phyloP scores from a whole-genome alignment of 2,329 filamentous ascomycete genomes.

The Rhinocladiella mackenziei region DNA sequence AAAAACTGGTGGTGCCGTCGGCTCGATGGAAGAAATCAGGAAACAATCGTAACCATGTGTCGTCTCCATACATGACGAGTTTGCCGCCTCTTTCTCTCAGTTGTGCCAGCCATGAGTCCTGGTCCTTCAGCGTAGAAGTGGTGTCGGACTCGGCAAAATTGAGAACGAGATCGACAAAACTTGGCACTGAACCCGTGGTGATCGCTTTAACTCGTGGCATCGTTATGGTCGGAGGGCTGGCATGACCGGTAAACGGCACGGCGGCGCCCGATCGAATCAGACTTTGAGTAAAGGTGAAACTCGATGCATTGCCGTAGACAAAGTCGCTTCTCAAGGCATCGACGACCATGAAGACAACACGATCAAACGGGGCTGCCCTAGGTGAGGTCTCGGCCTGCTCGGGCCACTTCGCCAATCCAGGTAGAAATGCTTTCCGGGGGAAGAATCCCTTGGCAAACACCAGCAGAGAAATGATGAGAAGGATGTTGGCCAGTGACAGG shows the following conservation, averaged over 20 bases:
- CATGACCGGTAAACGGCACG: slow-evolving; percentile 90
- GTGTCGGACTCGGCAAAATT: slow-evolving; percentile 95
- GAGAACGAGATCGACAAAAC: slow-evolving; percentile 92
- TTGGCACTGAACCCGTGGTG: slow-evolving; percentile 96
- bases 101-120: slow-evolving; percentile 96
- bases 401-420: slow-evolving; percentile 67
- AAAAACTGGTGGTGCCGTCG: slow-evolving; percentile 96
- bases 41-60: slow-evolving; percentile 97
- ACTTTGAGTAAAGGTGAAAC: slow-evolving; percentile 83
- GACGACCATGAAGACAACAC: slow-evolving; percentile 93
- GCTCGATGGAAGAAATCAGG: slow-evolving; percentile 78
- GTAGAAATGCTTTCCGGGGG: slow-evolving; percentile 90
- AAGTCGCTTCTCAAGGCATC: slow-evolving; percentile 82
- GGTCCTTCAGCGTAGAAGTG: slow-evolving; percentile 75
- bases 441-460: slow-evolving; percentile 88
- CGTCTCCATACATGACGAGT: slow-evolving; percentile 92
- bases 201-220: slow-evolving; percentile 98
- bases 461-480: slow-evolving; percentile 44
- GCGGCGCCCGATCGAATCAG: slow-evolving; percentile 79
- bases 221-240: slow-evolving; percentile 93
- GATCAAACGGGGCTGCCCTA: slow-evolving; percentile 64
- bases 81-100: slow-evolving; percentile 72
- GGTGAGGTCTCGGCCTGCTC: slow-evolving; percentile 33
- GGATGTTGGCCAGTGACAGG: slow-evolving; percentile 22
- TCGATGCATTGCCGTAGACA: slow-evolving; percentile 75